A percentile compares a stretch with the other conserved stretches of the same genome.
phyloP scores from a whole-genome alignment of 208 protist species.

The Leishmania martiniquensis region DNA sequence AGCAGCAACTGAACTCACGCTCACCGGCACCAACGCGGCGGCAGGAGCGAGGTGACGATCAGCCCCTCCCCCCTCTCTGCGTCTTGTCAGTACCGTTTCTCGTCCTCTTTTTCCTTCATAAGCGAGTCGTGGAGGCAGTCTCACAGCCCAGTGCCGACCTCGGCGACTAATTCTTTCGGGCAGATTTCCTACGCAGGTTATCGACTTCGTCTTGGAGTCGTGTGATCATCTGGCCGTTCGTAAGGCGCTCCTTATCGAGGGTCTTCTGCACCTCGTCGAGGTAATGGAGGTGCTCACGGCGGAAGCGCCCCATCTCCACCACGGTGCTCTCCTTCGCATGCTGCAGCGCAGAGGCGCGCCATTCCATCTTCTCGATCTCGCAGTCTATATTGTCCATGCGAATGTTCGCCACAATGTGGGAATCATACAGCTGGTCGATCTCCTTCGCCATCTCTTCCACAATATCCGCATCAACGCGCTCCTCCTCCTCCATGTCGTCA shows the following conservation, averaged over 20 bases:
- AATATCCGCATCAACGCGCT: constrained; percentile 71
- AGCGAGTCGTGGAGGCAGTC: not conserved
- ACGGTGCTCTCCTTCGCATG: constrained; percentile 53
- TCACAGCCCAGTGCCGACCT: no score
- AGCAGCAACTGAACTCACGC: not conserved
- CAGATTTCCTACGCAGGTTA: constrained; percentile 20
- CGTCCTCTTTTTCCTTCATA: not conserved
- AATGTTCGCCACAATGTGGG: constrained; percentile 44
- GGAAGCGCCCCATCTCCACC: constrained; percentile 55
- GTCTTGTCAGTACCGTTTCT: not conserved
- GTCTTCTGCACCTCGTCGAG: constrained; percentile 52
- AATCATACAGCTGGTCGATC: constrained; percentile 56
- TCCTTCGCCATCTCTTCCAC: constrained; percentile 62
- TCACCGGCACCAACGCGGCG: not conserved
- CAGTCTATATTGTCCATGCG: constrained; percentile 63
- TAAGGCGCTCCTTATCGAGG: constrained; percentile 45
- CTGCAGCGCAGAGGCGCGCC: constrained; percentile 47
- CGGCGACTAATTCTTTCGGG: not conserved
- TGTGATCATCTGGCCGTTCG: constrained; percentile 51
- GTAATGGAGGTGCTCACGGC: constrained; percentile 63
- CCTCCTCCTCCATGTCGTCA: constrained; percentile 41
- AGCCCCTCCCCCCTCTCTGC: not conserved
- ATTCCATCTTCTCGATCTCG: constrained; percentile 66
- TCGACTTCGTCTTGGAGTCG: constrained; percentile 56
- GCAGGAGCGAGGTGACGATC: not conserved